A percentile compares a stretch with the other conserved stretches of the same genome.
Evolutionary conservation across 345 rosid genomes (phyloP).

Genomic region (Salix koriyanagi): DNA sequence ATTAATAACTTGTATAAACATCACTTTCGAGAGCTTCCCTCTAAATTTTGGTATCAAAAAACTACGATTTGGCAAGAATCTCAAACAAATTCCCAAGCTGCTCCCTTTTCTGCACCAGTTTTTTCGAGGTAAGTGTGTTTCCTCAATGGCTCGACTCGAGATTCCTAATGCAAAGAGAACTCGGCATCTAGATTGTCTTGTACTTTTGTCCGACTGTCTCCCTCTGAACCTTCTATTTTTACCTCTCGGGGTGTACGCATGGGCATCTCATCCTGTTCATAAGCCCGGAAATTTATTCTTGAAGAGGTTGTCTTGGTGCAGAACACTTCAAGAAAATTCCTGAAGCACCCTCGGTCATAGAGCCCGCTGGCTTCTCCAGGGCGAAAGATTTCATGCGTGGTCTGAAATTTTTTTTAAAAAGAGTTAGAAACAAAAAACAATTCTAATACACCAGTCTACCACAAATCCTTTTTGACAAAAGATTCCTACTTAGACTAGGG

Average conservation of each 20-base stretch:
- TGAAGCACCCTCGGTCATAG: conserved; percentile 36
- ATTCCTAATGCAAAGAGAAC: neutral
- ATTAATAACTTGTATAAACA: neutral
- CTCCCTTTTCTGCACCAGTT: neutral
- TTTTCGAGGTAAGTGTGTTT: neutral
- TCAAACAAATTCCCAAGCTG: neutral
- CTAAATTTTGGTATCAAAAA: neutral
- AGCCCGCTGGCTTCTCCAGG: conserved; percentile 21
- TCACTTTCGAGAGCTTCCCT: neutral
- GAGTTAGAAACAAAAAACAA: neutral
- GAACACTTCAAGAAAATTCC: conserved; percentile 40
- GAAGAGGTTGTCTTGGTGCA: conserved; percentile 41
- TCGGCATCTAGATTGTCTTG: conserved; percentile 32
- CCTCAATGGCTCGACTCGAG: neutral
- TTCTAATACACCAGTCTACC: too few relatives aligned
- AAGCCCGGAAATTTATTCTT: conserved; percentile 35
- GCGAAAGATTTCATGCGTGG: conserved; percentile 49
- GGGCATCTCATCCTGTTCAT: conserved; percentile 21
- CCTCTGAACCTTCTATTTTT: conserved; percentile 13
- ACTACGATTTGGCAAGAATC: neutral
- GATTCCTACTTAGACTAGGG: too few relatives aligned
- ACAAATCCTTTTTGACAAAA: too few relatives aligned
- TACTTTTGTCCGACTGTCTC: conserved; percentile 30
- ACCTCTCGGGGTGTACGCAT: conserved; percentile 4
- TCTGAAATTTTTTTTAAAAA: conserved; percentile 19